Percentiles rank a stretch among this genome's conserved stretches.
phyloP scores from a whole-genome alignment of 1,284 basidiomycete genomes.

The Trichosporon asahii region DNA sequence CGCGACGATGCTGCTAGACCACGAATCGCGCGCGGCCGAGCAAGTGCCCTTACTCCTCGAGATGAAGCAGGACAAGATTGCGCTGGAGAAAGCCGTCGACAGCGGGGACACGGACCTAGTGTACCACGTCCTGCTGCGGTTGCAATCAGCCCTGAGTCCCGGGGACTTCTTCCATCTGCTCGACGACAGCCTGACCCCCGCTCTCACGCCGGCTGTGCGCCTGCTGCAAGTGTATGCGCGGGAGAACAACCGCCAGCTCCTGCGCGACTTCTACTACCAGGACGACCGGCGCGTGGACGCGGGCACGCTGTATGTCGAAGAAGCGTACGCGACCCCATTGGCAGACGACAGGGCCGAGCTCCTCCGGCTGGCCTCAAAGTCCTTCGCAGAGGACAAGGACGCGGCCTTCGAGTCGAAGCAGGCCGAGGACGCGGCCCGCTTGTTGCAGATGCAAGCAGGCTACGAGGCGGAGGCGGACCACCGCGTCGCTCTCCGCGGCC shows the following conservation, averaged over 20 bases:
- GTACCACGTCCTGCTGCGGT: slow-evolving; percentile 81
- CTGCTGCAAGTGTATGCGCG: slow-evolving; percentile 83
- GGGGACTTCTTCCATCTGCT: slow-evolving; percentile 93
- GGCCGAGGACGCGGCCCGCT: slow-evolving; percentile 76
- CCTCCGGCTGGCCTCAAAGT: slow-evolving; percentile 80
- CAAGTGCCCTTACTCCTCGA: slow-evolving; percentile 86
- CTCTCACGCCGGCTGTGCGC: slow-evolving; percentile 67
- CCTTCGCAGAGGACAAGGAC: slow-evolving; percentile 92
- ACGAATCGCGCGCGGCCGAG: slow-evolving; percentile 83
- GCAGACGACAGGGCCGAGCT: slow-evolving; percentile 65
- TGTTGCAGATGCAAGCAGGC: slow-evolving; percentile 76
- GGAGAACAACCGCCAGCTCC: slow-evolving; percentile 83
- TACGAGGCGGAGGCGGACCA: slow-evolving; percentile 81
- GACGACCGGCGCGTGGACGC: slow-evolving; percentile 92
- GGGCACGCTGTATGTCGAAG: slow-evolving; percentile 78
- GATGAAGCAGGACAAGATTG: slow-evolving; percentile 92
- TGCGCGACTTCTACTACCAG: slow-evolving; percentile 95
- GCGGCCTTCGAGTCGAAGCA: slow-evolving; percentile 87
- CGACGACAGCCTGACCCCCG: slow-evolving; percentile 72
- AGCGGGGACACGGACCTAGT: slow-evolving; percentile 95
- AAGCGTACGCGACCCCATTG: slow-evolving; percentile 64
- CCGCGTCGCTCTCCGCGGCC: slow-evolving; percentile 70
- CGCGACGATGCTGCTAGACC: slow-evolving; percentile 89
- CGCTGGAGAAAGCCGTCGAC: slow-evolving; percentile 84
- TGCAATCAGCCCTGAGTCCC: slow-evolving; percentile 75